Percentiles rank a stretch among this genome's conserved stretches.
These are phyloP conservation scores for Chytriomyces sp. DNA, from an alignment of 192 early-diverging fungal genomes.

Conservation along the genomic window DNA sequence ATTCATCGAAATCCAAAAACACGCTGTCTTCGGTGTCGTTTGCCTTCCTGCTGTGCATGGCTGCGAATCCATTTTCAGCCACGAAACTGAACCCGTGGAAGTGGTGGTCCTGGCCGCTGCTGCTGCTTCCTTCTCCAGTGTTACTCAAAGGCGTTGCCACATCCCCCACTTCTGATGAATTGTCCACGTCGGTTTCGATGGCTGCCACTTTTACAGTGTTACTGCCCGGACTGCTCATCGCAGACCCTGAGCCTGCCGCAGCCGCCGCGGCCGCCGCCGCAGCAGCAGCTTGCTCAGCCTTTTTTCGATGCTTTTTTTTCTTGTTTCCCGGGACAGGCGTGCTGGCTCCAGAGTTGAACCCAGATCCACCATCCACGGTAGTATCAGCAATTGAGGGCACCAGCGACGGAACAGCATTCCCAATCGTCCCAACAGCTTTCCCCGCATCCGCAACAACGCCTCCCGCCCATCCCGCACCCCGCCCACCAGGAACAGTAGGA, in stretches of 20 bases:
- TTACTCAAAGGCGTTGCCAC: background rate
- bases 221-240: background rate
- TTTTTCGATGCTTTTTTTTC: constrained; percentile 22
- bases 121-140: background rate
- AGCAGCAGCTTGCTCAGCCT: background rate
- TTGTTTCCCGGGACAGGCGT: constrained; percentile 16
- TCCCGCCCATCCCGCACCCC: background rate
- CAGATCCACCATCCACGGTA: background rate
- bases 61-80: constrained; percentile 32
- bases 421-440: background rate
- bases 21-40: too few relatives aligned
- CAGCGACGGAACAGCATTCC: background rate
- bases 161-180: background rate
- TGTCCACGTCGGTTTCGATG: background rate
- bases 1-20: too few relatives aligned
- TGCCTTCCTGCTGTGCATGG: background rate
- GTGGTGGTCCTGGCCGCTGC: constrained; percentile 18
- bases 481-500: constrained; percentile 42
- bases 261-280: background rate
- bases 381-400: background rate
- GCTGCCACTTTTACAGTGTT: background rate
- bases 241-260: background rate
- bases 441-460: background rate
- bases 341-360: background rate
- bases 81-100: constrained; percentile 55